Percentiles rank a stretch among this genome's conserved stretches.
Evolutionary conservation across 345 rosid genomes (phyloP).

Genomic region (Bretschneidera sinensis): DNA sequence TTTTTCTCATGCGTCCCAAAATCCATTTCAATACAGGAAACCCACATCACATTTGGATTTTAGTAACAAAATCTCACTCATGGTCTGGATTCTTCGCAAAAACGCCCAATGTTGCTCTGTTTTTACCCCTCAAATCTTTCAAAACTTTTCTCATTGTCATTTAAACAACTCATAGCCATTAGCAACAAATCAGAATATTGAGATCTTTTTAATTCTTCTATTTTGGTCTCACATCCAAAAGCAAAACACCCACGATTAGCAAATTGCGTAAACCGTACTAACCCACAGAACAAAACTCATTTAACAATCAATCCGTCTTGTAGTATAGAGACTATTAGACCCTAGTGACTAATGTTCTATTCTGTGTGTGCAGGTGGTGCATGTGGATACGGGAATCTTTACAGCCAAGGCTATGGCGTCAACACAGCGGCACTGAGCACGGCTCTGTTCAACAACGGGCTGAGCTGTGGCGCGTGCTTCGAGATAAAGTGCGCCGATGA

Average conservation of each 20-base stretch:
- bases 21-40: neutral
- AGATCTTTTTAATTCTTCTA: too few species aligned
- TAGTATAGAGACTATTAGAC: neutral
- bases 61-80: neutral
- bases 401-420: conserved; percentile 93
- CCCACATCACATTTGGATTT: neutral
- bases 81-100: too few species aligned
- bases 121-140: too few species aligned
- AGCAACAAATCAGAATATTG: too few species aligned
- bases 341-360: too few species aligned
- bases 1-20: neutral
- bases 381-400: conserved; percentile 92
- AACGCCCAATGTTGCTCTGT: too few species aligned
- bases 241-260: too few species aligned
- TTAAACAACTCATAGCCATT: too few species aligned
- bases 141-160: neutral
- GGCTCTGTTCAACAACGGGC: conserved; percentile 81
- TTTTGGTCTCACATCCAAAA: too few species aligned
- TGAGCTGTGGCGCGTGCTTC: conserved; percentile 92
- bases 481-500: conserved; percentile 75
- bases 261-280: too few species aligned
- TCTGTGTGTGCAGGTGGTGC: conserved; percentile 64
- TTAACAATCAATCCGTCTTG: too few species aligned
- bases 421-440: conserved; percentile 97
- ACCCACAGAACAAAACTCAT: too few species aligned